Evolutionary conservation across 306 rosid genomes (phyloP), one percentile per base, ranked within the genome.

Genomic region (Cucumis melo): DNA sequence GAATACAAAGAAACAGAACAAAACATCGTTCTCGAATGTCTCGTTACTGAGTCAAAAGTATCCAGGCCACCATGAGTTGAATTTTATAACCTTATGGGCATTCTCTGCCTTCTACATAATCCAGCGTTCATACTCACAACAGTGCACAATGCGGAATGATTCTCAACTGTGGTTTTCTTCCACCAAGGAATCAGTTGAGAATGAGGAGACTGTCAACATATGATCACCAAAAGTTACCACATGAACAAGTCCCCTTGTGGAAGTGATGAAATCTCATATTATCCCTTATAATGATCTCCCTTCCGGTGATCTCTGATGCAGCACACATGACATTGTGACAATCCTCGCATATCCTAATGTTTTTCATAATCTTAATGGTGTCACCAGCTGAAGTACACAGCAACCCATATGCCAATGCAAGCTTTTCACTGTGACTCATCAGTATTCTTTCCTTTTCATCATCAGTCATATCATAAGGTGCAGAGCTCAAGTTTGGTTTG

Each of bases 251-350:
- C 65, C 98, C 97, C 23, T 88, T 67, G 65, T 62, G 57, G 76
- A 91, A 91, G 85, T 88, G 96, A 84, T 91, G 97, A 76, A 91
- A 93, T 83, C 91, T 89, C 87, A 75, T 83, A 77, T 86, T 91
- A 78, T 88, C 96, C 83, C 96, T 89, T 65, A 91, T 85, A 54
- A 93, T 77, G 76, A 91, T 89, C 82, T 91, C 88, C 72, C 97
- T 89, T 57, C 87, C 91, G 0, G 83, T 86, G 56, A 87, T 76
- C 78, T 81, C 81, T 10, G 93, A 91, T 62, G 93, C 88, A 9
- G 85, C 80, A 64, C 93, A 85, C 97, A 91, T 91, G 59, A 91
- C 78, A 11, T 50, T 75, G 73, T 93, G 97, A n/a, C 93, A 93
- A 78, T 91, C 97, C 76, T 86, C 90, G 54, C 97, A 93, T 74